Evolutionary conservation across 805 yeast genomes (phyloP), one percentile per base, ranked within the genome.

Genomic region (Saturnispora diversa): DNA sequence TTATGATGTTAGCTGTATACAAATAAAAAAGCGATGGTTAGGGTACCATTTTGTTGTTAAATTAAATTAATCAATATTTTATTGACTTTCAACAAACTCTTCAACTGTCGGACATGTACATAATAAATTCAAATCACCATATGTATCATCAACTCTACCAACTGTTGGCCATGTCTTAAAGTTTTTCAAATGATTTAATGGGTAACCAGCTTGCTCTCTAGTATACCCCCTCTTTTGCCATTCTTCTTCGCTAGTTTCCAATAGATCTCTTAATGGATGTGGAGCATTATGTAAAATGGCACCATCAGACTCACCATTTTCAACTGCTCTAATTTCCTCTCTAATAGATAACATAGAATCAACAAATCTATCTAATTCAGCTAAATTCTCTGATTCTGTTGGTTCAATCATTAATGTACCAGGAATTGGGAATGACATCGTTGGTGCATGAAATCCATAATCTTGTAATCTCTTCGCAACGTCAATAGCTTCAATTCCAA

Each of bases 381-480:
- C 84, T 54, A 81, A 64, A 56, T 86, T 77, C 65, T 92, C 98
- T 15, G 92, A 80, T 65, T 92, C 98, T 3, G 98, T 92, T 44
- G 98, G 98, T 66, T 92, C 98, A 48, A 92, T 77, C 98, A 92
- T 92, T 52, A 92, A 72, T 2, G 98, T 92, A 47, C 94, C 95
- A 5, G 97, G 90, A 38, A 92, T 94, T 8, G 98, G 98, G 84
- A 92, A 92, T 2, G 97, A 92, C 84, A 92, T 80, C 20, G 98
- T 92, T 47, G 98, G 98, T 1, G 96, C 96, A 63, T 92, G 98
- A 77, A 92, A 92, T 1, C 97, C 96, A 60, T 90, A 92, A 65
- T 92, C 98, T 65, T 92, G 97, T 45, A 92, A 71, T 63, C 98
- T 77, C 69, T 92, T 92, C 43, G 98, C 97, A 44, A 92, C 79